Evolutionary conservation across 805 yeast genomes (phyloP), one percentile per base, ranked within the genome.

Genomic region (Nakazawaea wyomingensis): DNA sequence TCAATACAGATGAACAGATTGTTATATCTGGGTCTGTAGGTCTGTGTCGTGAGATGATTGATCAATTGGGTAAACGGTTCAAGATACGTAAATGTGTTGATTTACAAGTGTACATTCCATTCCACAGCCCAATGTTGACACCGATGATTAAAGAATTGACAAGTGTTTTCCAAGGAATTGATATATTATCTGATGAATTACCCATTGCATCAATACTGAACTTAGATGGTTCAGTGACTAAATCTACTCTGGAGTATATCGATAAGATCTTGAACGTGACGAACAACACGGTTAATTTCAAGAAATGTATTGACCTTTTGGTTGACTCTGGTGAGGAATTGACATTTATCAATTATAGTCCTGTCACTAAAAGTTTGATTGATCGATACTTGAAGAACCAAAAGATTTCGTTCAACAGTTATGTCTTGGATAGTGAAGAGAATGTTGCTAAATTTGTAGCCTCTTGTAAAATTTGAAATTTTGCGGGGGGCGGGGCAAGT

Each of bases 1-100:
- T 53, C 19, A 64, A 64, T 50, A 58, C 56, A 20, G 56, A 55
- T 36, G 61, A 61, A 34, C 69, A 64, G 42, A 45, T 62, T 13
- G 68, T 62, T 6, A 55, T 64, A 4, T 54, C 62, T 24, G 69
- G 69, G 2, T 39, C 32, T 16, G 37, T 41, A 7, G 21, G 32
- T 1, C 52, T 53, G n/a, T 38, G 60, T 4, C 10, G 30, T 3
- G 36, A 46, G 5, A 48, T 51, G 14, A 16, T 60, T 0, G 26
- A 35, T 11, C 37, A 45, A 17, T 20, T 61, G 10, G 26, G 39
- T 11, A 35, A 38, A 31, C 39, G 2, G 28, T 45, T 22, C 46
- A 49, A 14, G 45, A 49, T 19, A 49, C 59, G 60, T 50, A 53
- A 35, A 52, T 39, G 50, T 7, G 45, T 59, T n/a, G 62, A 62